Evolutionary conservation across 1,284 basidiomycete genomes (phyloP).

Genomic region (Rhizoctonia solani): DNA sequence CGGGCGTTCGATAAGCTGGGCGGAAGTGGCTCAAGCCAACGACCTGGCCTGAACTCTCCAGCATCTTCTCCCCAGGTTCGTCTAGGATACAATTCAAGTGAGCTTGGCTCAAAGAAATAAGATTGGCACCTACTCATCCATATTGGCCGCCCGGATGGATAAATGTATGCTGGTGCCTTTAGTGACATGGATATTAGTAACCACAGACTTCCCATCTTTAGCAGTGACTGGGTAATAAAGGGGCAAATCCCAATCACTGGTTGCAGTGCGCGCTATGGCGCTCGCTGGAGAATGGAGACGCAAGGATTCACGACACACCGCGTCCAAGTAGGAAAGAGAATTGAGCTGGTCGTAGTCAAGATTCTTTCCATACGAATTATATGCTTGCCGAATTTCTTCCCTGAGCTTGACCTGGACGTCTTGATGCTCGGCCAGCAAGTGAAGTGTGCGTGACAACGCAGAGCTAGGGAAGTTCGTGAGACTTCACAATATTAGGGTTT

Average conservation of each 20-base stretch:
- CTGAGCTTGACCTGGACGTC: too few relatives aligned
- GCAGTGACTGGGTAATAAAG: not conserved
- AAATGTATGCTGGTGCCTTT: constrained; percentile 12
- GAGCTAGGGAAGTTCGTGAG: too few relatives aligned
- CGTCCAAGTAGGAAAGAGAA: constrained; percentile 2
- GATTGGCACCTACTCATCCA: not conserved
- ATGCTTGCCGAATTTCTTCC: too few relatives aligned
- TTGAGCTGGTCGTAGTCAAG: constrained; percentile 7
- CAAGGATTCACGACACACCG: constrained; percentile 12
- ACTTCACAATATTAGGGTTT: too few relatives aligned
- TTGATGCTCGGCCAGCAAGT: too few relatives aligned
- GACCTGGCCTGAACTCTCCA: constrained; percentile 41
- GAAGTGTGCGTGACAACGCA: too few relatives aligned
- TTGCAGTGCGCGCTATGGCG: not conserved
- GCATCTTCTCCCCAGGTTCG: constrained; percentile 44
- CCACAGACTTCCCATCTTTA: not conserved
- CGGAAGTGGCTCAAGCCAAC: constrained; percentile 36
- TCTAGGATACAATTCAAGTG: not conserved
- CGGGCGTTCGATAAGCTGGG: not conserved
- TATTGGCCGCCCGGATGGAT: not conserved
- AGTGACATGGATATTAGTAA: not conserved
- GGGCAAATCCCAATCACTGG: not conserved
- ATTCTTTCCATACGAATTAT: too few relatives aligned
- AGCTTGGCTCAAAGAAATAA: too few relatives aligned
- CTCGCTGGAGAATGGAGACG: not conserved